phyloP scores from a whole-genome alignment of 2,329 filamentous ascomycete species.

The Sarocladium strictum region DNA sequence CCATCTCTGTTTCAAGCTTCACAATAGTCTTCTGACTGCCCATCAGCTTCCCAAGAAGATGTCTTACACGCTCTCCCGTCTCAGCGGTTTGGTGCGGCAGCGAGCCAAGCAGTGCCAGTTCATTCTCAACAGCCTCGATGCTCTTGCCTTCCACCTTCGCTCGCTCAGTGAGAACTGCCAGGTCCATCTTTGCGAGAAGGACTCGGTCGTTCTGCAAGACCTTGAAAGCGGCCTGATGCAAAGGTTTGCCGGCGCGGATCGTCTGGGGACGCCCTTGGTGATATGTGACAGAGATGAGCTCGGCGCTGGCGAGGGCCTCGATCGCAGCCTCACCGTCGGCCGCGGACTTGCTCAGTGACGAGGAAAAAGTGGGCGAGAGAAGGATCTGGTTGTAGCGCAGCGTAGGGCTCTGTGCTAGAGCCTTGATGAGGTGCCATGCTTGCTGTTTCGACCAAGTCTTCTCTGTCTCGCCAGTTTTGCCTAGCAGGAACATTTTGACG shows the following conservation, averaged over 20 bases:
- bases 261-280: slow-evolving; percentile 69
- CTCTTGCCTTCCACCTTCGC: slow-evolving; percentile 65
- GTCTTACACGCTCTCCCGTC: slow-evolving; percentile 59
- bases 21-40: slow-evolving; percentile 70
- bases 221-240: slow-evolving; percentile 79
- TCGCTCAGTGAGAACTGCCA: slow-evolving; percentile 63
- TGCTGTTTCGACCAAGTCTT: slow-evolving; percentile 76
- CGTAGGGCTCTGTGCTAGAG: slow-evolving; percentile 60
- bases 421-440: slow-evolving; percentile 83
- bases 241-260: slow-evolving; percentile 76
- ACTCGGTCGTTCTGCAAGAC: slow-evolving; percentile 66
- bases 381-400: slow-evolving; percentile 84
- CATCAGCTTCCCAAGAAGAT: slow-evolving; percentile 67
- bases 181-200: slow-evolving; percentile 65
- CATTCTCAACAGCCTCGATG: slow-evolving; percentile 74
- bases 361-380: slow-evolving; percentile 67
- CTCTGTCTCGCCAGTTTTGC: slow-evolving; percentile 41
- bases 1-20: slow-evolving; percentile 67
- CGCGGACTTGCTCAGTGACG: slow-evolving; percentile 39
- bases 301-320: slow-evolving; percentile 74
- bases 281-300: slow-evolving; percentile 73
- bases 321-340: slow-evolving; percentile 67
- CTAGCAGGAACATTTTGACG: slow-evolving; percentile 84
- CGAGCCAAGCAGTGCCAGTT: slow-evolving; percentile 64
- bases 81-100: slow-evolving; percentile 67